These are phyloP conservation scores for Hypoxylon sp. DNA, from an alignment of 2,329 filamentous ascomycete genomes.

Conservation along the genomic window DNA sequence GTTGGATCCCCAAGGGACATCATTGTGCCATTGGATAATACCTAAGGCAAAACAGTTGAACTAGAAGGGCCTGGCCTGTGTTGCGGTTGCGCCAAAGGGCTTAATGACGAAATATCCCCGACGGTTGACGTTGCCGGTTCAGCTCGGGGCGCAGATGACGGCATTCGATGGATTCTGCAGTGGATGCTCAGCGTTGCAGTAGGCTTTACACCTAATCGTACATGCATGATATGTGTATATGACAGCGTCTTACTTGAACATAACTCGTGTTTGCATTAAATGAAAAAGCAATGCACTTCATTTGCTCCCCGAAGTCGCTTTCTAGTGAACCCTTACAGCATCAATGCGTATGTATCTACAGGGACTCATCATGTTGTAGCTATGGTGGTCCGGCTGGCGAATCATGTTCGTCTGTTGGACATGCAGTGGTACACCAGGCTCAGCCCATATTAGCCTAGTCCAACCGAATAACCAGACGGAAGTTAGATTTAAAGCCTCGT, in stretches of 20 bases:
- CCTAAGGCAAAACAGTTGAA: slow-evolving; percentile 14
- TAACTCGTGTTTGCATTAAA: slow-evolving; percentile 28
- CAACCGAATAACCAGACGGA: slow-evolving; percentile 20
- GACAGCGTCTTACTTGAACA: slow-evolving; percentile 30
- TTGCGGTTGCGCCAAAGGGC: slow-evolving; percentile 10
- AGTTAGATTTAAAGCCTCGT: slow-evolving; percentile 26
- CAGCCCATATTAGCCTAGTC: slow-evolving; percentile 17
- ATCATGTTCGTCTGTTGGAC: slow-evolving; percentile 16
- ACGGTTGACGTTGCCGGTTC: slow-evolving; percentile 13
- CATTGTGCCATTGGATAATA: slow-evolving; percentile 31
- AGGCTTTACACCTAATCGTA: slow-evolving; percentile 29
- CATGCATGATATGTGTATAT: slow-evolving; percentile 38
- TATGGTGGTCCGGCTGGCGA: slow-evolving; percentile 10
- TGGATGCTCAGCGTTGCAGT: slow-evolving; percentile 30
- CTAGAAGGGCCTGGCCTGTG: slow-evolving; percentile 9
- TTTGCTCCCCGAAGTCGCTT: slow-evolving; percentile 3
- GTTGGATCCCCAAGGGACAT: slow-evolving; percentile 10
- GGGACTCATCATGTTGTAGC: slow-evolving; percentile 4
- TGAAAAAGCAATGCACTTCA: slow-evolving; percentile 22
- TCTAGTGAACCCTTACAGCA: slow-evolving; percentile 11
- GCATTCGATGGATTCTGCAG: slow-evolving; percentile 17
- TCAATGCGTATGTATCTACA: slow-evolving; percentile 21
- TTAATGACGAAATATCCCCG: slow-evolving; percentile 9
- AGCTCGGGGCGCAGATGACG: slow-evolving; percentile 11
- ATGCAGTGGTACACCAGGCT: slow-evolving; percentile 24